Evolutionary conservation across 176 grass and related monocot genomes (phyloP).

Genomic region (Cymbopogon citratus): DNA sequence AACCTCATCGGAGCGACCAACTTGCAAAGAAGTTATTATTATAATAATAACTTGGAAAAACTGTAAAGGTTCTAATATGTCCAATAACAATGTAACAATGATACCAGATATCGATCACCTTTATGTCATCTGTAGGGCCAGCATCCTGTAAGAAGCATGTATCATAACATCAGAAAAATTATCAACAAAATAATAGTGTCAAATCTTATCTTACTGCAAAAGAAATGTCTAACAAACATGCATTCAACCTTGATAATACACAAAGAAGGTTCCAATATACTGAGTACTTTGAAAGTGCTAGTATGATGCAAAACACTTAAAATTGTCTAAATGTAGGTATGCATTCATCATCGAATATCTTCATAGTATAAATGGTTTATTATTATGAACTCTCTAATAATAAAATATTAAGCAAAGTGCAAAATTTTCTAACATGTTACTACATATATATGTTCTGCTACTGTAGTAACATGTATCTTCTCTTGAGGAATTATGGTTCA

Average conservation of each 20-base stretch:
- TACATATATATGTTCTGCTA: not conserved
- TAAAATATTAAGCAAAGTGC: not conserved
- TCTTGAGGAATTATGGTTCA: slow-evolving; percentile 20
- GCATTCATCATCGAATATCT: slow-evolving; percentile 5
- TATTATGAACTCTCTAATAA: not conserved
- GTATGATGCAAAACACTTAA: not conserved
- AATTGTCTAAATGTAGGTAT: not conserved
- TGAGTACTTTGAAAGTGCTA: not conserved
- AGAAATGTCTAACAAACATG: not conserved
- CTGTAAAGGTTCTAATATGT: not conserved
- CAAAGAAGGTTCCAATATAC: not conserved
- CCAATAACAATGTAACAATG: not conserved
- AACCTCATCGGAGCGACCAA: not conserved
- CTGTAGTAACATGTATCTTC: not conserved
- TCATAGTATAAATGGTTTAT: not conserved
- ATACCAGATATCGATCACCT: slow-evolving; percentile 18
- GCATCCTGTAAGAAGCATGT: slow-evolving; percentile 25
- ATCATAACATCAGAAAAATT: slow-evolving; percentile 4
- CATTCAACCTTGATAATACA: not conserved
- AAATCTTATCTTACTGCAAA: not conserved
- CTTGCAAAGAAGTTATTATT: not conserved
- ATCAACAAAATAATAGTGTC: not conserved
- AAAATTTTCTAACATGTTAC: slow-evolving; percentile 6
- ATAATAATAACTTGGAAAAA: not conserved
- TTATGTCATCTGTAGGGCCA: slow-evolving; percentile 19